Evolutionary conservation across 768 basidiomycete species (phyloP).

Genomic region (Kwoniella sp.): DNA sequence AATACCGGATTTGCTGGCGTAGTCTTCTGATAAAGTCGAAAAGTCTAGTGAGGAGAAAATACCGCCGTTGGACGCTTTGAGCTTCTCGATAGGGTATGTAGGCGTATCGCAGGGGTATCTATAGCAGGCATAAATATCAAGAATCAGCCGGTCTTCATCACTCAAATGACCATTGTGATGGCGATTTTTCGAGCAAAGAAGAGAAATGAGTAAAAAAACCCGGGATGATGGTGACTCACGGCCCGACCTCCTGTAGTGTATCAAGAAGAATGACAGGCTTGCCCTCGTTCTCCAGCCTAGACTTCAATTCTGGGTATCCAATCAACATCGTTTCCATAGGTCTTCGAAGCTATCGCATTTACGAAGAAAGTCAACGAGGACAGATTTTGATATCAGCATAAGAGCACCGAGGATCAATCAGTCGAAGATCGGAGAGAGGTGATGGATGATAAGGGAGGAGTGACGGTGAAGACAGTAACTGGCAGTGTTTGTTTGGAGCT

Average conservation of each 20-base stretch:
- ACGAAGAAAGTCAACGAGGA: background rate
- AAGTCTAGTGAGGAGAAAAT: conserved; percentile 50
- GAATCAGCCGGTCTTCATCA: no score
- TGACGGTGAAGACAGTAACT: no score
- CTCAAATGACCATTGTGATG: no score
- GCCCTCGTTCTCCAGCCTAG: conserved; percentile 34
- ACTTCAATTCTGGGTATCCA: conserved; percentile 41
- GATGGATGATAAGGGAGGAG: no score
- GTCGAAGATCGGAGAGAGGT: background rate
- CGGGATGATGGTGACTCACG: conserved; percentile 26
- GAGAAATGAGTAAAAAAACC: no score
- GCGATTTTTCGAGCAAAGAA: no score
- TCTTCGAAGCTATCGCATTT: conserved; percentile 34
- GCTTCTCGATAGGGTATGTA: conserved; percentile 25
- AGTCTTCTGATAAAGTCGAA: conserved; percentile 39
- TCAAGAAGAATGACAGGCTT: conserved; percentile 50
- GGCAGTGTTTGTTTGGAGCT: no score
- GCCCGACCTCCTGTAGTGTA: conserved; percentile 50
- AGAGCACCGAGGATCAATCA: background rate
- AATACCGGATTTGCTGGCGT: conserved; percentile 51
- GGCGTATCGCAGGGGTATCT: conserved; percentile 42
- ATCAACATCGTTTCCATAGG: conserved; percentile 49
- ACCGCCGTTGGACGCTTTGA: conserved; percentile 33
- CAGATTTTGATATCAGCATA: background rate
- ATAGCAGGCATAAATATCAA: no score